Base-by-base conservation (phyloP, 495 filamentous ascomycete species). In the Lophium mytilinum region DNA sequence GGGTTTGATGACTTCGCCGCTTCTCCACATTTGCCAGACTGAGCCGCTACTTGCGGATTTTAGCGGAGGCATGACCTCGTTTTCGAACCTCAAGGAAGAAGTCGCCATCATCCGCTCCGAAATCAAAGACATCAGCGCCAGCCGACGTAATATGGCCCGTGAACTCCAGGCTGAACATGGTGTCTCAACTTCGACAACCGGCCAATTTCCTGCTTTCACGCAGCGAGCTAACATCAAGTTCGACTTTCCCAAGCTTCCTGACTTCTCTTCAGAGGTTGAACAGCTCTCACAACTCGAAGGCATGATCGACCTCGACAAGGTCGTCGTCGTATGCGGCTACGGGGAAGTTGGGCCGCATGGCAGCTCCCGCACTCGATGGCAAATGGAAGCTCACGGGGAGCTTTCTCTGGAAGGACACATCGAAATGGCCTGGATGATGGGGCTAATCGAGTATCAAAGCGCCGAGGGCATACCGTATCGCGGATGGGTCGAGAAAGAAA, bases 351-450 rank as follows among this genome's bases (percentile, higher is more conserved):
- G 92, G n/a, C 92, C 92, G 0, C 95, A 90, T 90, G 92, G 92
- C 73, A 97, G 95, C 74, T 87, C 92, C 1, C 82, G 92, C 53
- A 97, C 92, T 35, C 82, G 92, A 40, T 97, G 92, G 92, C 89
- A 97, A 72, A 97, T 96, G 90, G 92, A 97, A 72, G 89, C 92
- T 11, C 81, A 90, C 62, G 92, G 92, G 64, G 78, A 92, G 66
- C 95, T 97, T 75, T 96, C 92, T 18, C 81, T 96, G n/a, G 92
- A 96, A 72, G 92, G 92, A 17, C 96, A 88, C 66, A 85, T 97
- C 57, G 92, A 97, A 72, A 96, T 97, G 92, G 89, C 92, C 36
- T 97, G 92, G 92, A 87, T 97, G 67, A 97, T 96, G 92, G 92
- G 92, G 53, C 83, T 97, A 51, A 96, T 97, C 73, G 92, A 87